Base-by-base conservation (phyloP, 345 rosid species). In the Acer saccharum region DNA sequence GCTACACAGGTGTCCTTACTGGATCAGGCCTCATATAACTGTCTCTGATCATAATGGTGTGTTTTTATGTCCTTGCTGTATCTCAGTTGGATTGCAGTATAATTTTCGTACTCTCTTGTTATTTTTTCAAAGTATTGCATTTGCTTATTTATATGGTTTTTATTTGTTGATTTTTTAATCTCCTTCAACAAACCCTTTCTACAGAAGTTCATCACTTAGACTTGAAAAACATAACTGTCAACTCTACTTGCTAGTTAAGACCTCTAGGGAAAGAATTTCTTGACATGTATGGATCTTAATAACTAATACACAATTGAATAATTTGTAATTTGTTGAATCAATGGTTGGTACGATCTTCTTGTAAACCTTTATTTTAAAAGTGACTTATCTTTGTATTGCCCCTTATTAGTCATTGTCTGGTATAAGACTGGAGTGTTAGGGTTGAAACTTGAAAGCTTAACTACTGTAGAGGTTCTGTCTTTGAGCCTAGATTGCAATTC, bases 1-100 rank as follows among this genome's bases (percentile, higher is more conserved):
- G 83, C 92, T 93, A 68, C 97, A 93, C 77, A 84, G 94, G 72
- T 93, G 97, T 74, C 97, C 97, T 17, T 91, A 90, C 79, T 93
- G 97, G 97, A 84, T 93, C 78, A 88, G 95, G 85, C 97, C 97
- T 10, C 87, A 93, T 41, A 88, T 93, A 79, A 89, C 93, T n/a
- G 76, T 93, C 72, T 90, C 93, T 70, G 90, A 93, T 84, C 93
- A 90, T 76, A 90, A 87, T 81, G 94, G 97, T 91, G 61, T 54
- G 85, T 66, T 82, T 35, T 65, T 18, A 29, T 32, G 55, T 64
- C 55, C 76, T 62, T 76, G 44, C 60, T 55, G 7, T 50, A 48
- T 41, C 8, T 46, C 32, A 10, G 16, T 63, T 48, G 35, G 48
- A 18, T 65, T 65, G 48, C 27, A 50, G 20, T 48, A 11, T 18